Evolutionary conservation across 163 green algal genomes (phyloP).

Genomic region (Volvox carteri): DNA sequence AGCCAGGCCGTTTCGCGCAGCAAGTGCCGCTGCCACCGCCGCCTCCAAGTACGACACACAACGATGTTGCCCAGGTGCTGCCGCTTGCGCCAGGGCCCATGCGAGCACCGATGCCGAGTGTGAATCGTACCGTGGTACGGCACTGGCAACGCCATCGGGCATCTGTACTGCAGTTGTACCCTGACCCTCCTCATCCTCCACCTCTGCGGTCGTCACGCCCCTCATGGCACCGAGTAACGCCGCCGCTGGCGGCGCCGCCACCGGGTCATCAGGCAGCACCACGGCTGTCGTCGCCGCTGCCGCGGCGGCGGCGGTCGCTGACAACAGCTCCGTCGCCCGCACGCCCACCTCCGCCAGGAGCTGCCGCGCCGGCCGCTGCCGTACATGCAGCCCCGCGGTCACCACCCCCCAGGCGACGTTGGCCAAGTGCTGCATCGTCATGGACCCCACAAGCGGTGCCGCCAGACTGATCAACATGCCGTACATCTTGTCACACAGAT

Average conservation of each 20-base stretch:
- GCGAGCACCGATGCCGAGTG: conserved; percentile 8
- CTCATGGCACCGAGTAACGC: neutral
- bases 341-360: conserved; percentile 6
- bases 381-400: conserved; percentile 5
- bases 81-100: neutral
- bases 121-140: conserved; percentile 3
- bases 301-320: neutral
- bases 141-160: neutral
- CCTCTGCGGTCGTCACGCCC: neutral
- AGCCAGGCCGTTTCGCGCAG: neutral
- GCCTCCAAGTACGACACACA: conserved; percentile 7
- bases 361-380: conserved; percentile 3
- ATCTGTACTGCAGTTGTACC: neutral
- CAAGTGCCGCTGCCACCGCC: conserved; percentile 17
- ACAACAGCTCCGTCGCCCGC: neutral
- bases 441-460: neutral
- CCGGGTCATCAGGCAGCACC: neutral
- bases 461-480: neutral
- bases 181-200: neutral
- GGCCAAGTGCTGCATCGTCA: conserved; percentile 22
- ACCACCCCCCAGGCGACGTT: conserved; percentile 25
- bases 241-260: neutral
- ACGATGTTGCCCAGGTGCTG: neutral
- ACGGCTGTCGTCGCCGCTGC: neutral
- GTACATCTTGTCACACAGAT: conserved; percentile 37